phyloP scores from a whole-genome alignment of 306 rosid genomes.

The Casuarina glauca region DNA sequence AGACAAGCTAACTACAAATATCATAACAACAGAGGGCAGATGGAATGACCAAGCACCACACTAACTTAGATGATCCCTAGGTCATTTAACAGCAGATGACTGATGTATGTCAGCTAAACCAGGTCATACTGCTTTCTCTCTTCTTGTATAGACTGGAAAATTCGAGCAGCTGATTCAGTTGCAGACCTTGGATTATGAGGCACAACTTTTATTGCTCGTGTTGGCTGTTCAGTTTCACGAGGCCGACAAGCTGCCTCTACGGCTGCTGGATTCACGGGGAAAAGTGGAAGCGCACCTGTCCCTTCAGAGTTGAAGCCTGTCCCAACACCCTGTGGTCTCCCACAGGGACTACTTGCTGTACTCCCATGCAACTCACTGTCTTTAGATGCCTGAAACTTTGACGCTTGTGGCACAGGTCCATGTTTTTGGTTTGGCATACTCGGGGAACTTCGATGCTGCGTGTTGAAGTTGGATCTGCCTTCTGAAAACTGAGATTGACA shows the following conservation, averaged over 20 bases:
- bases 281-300: conserved; percentile 54
- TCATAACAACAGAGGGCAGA: not conserved
- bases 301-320: conserved; percentile 38
- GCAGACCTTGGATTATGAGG: conserved; percentile 87
- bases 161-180: conserved; percentile 89
- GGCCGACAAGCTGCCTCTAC: conserved; percentile 52
- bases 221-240: conserved; percentile 39
- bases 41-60: not conserved
- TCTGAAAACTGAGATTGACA: conserved; percentile 33
- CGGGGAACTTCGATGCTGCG: conserved; percentile 47
- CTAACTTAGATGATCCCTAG: not conserved
- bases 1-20: not conserved
- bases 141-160: conserved; percentile 86
- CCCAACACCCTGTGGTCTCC: conserved; percentile 37
- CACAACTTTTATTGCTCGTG: conserved; percentile 78
- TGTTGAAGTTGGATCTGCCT: conserved; percentile 33
- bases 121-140: conserved; percentile 71
- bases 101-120: not conserved
- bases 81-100: not conserved
- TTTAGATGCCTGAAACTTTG: conserved; percentile 38
- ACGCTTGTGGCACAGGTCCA: conserved; percentile 34
- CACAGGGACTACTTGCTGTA: conserved; percentile 62
- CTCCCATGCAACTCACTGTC: conserved; percentile 67
- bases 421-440: conserved; percentile 43
- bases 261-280: conserved; percentile 41